Evolutionary conservation across 257 asterid genomes (phyloP).

Genomic region (Nicotiana paniculata): DNA sequence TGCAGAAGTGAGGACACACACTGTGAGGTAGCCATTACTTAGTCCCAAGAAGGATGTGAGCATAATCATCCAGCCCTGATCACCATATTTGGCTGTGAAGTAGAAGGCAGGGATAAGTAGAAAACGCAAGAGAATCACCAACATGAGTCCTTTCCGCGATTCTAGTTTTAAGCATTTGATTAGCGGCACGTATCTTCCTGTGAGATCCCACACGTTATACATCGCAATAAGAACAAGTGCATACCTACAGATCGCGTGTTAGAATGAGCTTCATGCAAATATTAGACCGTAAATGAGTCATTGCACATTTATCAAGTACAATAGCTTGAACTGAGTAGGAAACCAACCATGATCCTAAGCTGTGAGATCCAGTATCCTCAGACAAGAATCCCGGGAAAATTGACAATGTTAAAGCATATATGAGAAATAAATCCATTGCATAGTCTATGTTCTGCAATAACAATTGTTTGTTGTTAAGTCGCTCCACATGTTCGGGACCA

Average conservation of each 20-base stretch:
- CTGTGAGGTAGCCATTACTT: constrained; percentile 36
- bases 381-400: constrained; percentile 42
- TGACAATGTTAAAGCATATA: constrained; percentile 30
- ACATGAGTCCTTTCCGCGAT: constrained; percentile 26
- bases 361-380: constrained; percentile 39
- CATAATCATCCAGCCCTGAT: constrained; percentile 45
- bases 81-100: constrained; percentile 37
- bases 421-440: constrained; percentile 33
- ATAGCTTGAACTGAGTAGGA: neutral
- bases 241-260: constrained; percentile 20
- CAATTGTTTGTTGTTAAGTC: constrained; percentile 33
- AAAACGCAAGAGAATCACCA: constrained; percentile 16
- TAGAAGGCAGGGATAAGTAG: constrained; percentile 36
- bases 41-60: constrained; percentile 33
- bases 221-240: constrained; percentile 32
- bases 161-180: constrained; percentile 24
- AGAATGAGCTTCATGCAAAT: neutral
- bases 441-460: constrained; percentile 30
- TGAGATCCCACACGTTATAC: constrained; percentile 44
- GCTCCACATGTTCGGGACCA: constrained; percentile 12
- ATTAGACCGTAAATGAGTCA: neutral
- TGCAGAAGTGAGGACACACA: constrained; percentile 39
- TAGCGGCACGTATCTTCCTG: constrained; percentile 37
- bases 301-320: neutral
- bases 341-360: constrained; percentile 35